These are phyloP conservation scores for Phytophthora agathidicida DNA, from an alignment of 352 stramenopile species.

Conservation along the genomic window DNA sequence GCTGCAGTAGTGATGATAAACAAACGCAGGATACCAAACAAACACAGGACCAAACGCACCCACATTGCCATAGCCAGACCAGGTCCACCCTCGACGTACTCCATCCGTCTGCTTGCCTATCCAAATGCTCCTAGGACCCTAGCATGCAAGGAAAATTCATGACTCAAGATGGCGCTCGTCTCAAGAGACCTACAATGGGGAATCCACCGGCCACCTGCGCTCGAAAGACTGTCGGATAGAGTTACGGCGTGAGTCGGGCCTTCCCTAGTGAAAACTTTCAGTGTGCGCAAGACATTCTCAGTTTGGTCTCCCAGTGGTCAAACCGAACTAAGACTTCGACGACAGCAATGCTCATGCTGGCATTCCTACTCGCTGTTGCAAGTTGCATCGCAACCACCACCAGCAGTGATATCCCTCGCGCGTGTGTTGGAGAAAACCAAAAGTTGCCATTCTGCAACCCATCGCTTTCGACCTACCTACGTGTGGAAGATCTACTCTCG, in stretches of 20 bases:
- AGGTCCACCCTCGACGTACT: too few species aligned
- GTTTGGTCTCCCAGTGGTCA: neutral
- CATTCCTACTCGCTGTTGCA: conserved; percentile 1
- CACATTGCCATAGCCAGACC: too few species aligned
- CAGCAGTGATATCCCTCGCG: conserved; percentile 46
- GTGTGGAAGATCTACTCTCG: conserved; percentile 76
- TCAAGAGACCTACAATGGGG: neutral
- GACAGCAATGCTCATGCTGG: neutral
- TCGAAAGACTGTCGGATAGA: conserved; percentile 2
- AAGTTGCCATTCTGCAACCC: conserved; percentile 47
- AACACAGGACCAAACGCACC: too few species aligned
- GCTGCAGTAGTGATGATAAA: too few species aligned
- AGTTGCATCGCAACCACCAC: conserved; percentile 1
- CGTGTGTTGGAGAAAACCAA: conserved; percentile 34
- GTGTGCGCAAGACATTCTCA: neutral
- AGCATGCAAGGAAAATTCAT: too few species aligned
- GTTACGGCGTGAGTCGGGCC: neutral
- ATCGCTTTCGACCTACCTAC: conserved; percentile 45
- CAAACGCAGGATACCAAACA: too few species aligned
- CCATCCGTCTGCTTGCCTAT: too few species aligned
- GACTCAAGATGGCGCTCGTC: too few species aligned
- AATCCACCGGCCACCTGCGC: neutral
- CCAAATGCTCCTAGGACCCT: conserved; percentile 8
- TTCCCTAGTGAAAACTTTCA: neutral
- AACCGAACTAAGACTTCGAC: too few species aligned